phyloP scores from a whole-genome alignment of 768 basidiomycete genomes.

The Candolleomyces eurysporus region DNA sequence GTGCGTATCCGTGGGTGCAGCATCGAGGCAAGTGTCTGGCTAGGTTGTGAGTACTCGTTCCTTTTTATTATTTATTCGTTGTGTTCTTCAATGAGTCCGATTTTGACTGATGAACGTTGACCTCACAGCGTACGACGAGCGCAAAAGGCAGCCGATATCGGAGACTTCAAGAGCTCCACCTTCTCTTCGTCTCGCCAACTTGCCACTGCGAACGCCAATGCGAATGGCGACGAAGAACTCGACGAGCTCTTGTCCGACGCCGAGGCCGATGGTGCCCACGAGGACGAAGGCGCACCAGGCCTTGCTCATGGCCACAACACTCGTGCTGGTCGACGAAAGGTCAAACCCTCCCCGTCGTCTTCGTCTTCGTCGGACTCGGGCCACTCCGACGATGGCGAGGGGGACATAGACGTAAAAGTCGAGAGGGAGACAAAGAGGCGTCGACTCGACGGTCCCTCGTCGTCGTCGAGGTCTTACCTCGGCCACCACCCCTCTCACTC shows the following conservation, averaged over 20 bases:
- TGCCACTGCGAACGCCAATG: too few species aligned
- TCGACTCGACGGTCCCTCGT: too few species aligned
- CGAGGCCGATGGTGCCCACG: not conserved
- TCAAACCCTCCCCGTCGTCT: too few species aligned
- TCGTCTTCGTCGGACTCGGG: too few species aligned
- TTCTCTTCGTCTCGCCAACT: too few species aligned
- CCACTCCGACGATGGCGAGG: too few species aligned
- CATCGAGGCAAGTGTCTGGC: constrained; percentile 74
- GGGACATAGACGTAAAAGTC: too few species aligned
- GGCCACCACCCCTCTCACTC: not conserved
- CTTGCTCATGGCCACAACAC: too few species aligned
- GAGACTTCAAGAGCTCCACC: constrained; percentile 32
- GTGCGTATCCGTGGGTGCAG: constrained; percentile 80
- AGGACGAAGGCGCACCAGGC: too few species aligned
- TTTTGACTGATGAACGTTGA: not conserved
- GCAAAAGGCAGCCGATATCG: constrained; percentile 54
- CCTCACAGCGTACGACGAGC: constrained; percentile 51
- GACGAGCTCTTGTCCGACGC: constrained; percentile 27
- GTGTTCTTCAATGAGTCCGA: not conserved
- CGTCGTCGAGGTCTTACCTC: not conserved
- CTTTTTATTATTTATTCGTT: not conserved
- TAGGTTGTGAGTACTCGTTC: constrained; percentile 51
- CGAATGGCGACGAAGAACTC: constrained; percentile 13
- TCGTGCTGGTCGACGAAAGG: too few species aligned
- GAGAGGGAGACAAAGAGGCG: too few species aligned